These are phyloP conservation scores for Nemania sp. DNA, from an alignment of 2,329 filamentous ascomycete species.

Conservation along the genomic window DNA sequence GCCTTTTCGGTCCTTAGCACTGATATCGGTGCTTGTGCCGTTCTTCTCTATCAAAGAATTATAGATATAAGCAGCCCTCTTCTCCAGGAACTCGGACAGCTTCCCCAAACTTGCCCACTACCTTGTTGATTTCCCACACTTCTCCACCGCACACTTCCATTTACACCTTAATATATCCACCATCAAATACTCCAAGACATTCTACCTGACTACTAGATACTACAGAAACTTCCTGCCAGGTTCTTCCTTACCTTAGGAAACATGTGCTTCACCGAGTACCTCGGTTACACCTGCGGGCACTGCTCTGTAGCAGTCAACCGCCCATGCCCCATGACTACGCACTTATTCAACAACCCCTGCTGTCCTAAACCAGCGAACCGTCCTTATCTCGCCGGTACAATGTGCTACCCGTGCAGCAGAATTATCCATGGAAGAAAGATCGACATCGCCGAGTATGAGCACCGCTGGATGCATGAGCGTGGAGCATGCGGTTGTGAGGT, in stretches of 20 bases:
- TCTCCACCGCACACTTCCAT: no score
- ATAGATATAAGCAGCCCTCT: neutral
- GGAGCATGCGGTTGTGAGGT: conserved; percentile 56
- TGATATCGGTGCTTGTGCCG: neutral
- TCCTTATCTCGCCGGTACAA: conserved; percentile 50
- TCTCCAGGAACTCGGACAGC: neutral
- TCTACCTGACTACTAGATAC: no score
- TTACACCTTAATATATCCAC: conserved; percentile 2
- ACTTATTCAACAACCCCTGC: conserved; percentile 52
- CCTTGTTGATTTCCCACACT: conserved; percentile 9
- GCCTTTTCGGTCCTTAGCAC: neutral
- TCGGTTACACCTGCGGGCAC: conserved; percentile 63
- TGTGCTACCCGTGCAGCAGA: conserved; percentile 56
- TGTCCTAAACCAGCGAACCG: conserved; percentile 50
- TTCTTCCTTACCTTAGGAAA: conserved; percentile 1
- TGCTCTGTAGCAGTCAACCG: conserved; percentile 56
- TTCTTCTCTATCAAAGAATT: neutral
- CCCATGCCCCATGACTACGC: conserved; percentile 58
- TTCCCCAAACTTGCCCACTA: neutral
- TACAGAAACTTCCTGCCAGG: neutral
- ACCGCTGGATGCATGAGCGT: conserved; percentile 60
- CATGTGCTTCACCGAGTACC: conserved; percentile 62
- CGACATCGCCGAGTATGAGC: conserved; percentile 57
- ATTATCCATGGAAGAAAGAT: conserved; percentile 56
- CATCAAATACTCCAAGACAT: neutral